Conservation (phyloP, 108 stramenopile genomes). For the Discostella pseudostelligera region DNA sequence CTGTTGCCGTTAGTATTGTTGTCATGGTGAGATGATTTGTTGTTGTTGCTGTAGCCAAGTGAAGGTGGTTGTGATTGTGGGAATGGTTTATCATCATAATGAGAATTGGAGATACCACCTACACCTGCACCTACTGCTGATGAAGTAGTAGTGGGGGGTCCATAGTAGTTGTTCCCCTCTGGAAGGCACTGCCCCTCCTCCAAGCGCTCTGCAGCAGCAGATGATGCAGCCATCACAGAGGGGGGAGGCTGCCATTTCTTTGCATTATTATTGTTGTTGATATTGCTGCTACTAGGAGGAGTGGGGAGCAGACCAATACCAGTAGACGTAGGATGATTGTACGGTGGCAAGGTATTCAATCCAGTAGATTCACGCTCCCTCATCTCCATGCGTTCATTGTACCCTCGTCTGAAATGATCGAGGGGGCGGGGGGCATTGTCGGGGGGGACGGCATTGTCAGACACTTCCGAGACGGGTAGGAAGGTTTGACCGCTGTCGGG, state of each 20-base stretch:
- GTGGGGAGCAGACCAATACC: background rate
- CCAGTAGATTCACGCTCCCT: slow-evolving; percentile 56
- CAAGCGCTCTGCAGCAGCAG: too few species aligned
- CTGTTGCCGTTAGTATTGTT: background rate
- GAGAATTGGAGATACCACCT: background rate
- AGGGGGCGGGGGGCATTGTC: slow-evolving; percentile 63
- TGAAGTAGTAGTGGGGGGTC: too few species aligned
- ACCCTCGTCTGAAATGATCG: slow-evolving; percentile 85
- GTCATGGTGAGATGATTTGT: slow-evolving; percentile 1
- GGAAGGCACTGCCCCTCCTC: too few species aligned
- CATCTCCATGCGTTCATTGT: slow-evolving; percentile 60
- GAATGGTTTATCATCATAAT: background rate
- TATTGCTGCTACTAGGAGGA: too few species aligned
- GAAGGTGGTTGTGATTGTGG: slow-evolving; percentile 10
- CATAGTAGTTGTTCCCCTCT: slow-evolving; percentile 7
- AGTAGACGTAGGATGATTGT: background rate
- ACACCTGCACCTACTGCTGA: background rate
- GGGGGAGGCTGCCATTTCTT: slow-evolving; percentile 25
- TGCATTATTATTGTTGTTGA: background rate
- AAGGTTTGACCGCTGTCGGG: slow-evolving; percentile 60
- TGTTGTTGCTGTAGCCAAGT: slow-evolving; percentile 14
- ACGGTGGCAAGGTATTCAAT: background rate
- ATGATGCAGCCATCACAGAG: background rate
- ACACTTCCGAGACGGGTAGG: slow-evolving; percentile 25
- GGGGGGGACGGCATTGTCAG: slow-evolving; percentile 27